Evolutionary conservation across 2,329 filamentous ascomycete genomes (phyloP).

Genomic region (Trematosphaeria pertusa): DNA sequence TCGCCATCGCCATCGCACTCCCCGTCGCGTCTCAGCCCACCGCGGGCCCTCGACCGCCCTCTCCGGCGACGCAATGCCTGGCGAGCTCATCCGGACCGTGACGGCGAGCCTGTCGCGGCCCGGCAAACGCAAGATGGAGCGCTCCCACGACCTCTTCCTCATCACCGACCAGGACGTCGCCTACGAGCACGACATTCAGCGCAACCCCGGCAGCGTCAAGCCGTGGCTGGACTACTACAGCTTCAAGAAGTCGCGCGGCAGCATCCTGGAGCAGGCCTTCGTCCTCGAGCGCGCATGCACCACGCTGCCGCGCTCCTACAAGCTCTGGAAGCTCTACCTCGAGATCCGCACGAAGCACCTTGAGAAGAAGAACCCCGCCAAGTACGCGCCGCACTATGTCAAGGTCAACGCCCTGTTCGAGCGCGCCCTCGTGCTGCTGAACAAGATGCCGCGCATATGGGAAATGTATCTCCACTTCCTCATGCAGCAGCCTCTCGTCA

Average conservation of each 20-base stretch:
- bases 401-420: slow-evolving; percentile 98
- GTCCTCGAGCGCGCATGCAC: slow-evolving; percentile 89
- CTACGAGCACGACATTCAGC: slow-evolving; percentile 94
- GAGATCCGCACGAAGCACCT: slow-evolving; percentile 83
- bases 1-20: slow-evolving; percentile 17
- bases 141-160: slow-evolving; percentile 46
- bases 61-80: slow-evolving; percentile 51
- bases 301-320: slow-evolving; percentile 92
- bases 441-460: slow-evolving; percentile 99
- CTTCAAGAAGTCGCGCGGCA: slow-evolving; percentile 88
- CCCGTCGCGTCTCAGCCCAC: slow-evolving; percentile 33
- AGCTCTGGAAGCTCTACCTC: slow-evolving; percentile 98
- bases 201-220: slow-evolving; percentile 83
- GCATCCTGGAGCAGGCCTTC: slow-evolving; percentile 82
- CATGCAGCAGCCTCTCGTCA: slow-evolving; percentile 89
- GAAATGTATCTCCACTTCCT: slow-evolving; percentile 95
- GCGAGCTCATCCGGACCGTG: slow-evolving; percentile 50
- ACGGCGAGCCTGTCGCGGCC: slow-evolving; percentile 44
- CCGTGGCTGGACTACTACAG: slow-evolving; percentile 95
- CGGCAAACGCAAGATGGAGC: slow-evolving; percentile 45
- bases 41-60: slow-evolving; percentile 38
- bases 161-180: slow-evolving; percentile 87
- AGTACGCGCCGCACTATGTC: slow-evolving; percentile 79
- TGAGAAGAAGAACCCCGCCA: slow-evolving; percentile 79
- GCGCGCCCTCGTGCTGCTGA: slow-evolving; percentile 86